phyloP scores from a whole-genome alignment of 2,329 filamentous ascomycete species.

The Lachnellula cervina region DNA sequence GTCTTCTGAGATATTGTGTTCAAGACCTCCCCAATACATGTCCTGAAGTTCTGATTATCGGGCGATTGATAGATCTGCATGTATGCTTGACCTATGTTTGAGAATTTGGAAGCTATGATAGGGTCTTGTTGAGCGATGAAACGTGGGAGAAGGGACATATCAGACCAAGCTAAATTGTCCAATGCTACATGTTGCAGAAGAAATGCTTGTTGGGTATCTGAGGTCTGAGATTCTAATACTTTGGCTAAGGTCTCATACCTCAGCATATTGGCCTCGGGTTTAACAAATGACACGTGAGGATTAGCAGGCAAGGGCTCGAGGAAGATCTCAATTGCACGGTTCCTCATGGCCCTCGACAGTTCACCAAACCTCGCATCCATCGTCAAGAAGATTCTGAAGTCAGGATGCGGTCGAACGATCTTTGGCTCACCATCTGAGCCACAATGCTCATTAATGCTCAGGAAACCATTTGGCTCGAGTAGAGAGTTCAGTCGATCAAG shows the following conservation, averaged over 20 bases:
- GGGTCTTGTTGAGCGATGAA: conserved; percentile 17
- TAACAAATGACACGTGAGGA: background rate
- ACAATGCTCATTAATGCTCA: conserved; percentile 92
- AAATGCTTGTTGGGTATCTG: conserved; percentile 2
- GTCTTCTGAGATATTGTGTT: conserved; percentile 20
- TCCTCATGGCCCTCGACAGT: conserved; percentile 92
- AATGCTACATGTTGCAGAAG: conserved; percentile 23
- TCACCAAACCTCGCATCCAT: conserved; percentile 91
- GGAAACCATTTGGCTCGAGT: conserved; percentile 79
- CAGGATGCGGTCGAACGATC: conserved; percentile 72
- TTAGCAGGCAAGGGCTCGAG: conserved; percentile 43
- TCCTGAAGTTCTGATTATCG: conserved; percentile 21
- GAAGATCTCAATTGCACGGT: conserved; percentile 86
- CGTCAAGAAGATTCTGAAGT: conserved; percentile 90
- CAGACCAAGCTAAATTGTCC: conserved; percentile 31
- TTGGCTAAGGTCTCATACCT: conserved; percentile 26
- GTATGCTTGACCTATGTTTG: conserved; percentile 15
- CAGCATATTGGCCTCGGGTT: conserved; percentile 24
- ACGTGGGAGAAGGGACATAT: conserved; percentile 26
- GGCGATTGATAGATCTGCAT: conserved; percentile 22
- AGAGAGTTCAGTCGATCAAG: conserved; percentile 91
- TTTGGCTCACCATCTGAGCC: conserved; percentile 75
- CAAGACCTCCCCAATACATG: conserved; percentile 22
- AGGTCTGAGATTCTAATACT: conserved; percentile 7
- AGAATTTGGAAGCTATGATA: background rate